A percentile compares a stretch with the other conserved stretches of the same genome.
phyloP scores from a whole-genome alignment of 768 basidiomycete species.

The Hydnomerulius pinastri region DNA sequence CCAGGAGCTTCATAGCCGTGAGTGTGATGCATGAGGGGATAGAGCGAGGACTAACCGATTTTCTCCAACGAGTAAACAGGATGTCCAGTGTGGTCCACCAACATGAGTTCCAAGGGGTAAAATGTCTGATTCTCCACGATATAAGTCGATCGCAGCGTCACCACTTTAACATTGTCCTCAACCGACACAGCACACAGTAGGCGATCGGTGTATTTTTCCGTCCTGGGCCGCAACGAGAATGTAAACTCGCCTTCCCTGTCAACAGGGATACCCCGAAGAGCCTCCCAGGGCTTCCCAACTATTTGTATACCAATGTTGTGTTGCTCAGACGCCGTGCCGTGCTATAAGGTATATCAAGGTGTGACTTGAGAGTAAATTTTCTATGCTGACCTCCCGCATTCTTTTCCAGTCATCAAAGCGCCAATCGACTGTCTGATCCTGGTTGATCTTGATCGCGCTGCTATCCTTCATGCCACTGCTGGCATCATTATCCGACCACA shows the following conservation, averaged over 20 bases:
- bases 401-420: slow-evolving; percentile 96
- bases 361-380: neutral
- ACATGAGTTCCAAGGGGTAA: slow-evolving; percentile 88
- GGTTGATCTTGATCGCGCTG: slow-evolving; percentile 59
- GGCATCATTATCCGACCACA: slow-evolving; percentile 84
- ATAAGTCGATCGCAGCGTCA: slow-evolving; percentile 91
- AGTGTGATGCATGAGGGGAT: slow-evolving; percentile 28
- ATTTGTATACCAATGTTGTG: slow-evolving; percentile 88
- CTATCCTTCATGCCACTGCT: slow-evolving; percentile 46
- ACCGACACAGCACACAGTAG: slow-evolving; percentile 89
- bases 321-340: slow-evolving; percentile 57
- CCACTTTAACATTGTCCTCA: slow-evolving; percentile 89
- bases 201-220: slow-evolving; percentile 73
- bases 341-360: slow-evolving; percentile 30
- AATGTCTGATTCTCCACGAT: slow-evolving; percentile 88
- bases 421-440: slow-evolving; percentile 87
- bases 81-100: slow-evolving; percentile 85
- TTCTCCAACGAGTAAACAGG: slow-evolving; percentile 81
- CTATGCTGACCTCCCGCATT: slow-evolving; percentile 75
- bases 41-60: slow-evolving; percentile 53
- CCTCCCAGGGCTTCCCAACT: slow-evolving; percentile 86
- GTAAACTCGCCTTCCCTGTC: slow-evolving; percentile 92
- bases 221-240: slow-evolving; percentile 81
- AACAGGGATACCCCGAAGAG: slow-evolving; percentile 83
- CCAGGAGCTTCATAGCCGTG: slow-evolving; percentile 83